A percentile compares a stretch with the other conserved stretches of the same genome.
Evolutionary conservation across 192 early-diverging fungal genomes (phyloP).

Genomic region (Backusella mclennaniae): DNA sequence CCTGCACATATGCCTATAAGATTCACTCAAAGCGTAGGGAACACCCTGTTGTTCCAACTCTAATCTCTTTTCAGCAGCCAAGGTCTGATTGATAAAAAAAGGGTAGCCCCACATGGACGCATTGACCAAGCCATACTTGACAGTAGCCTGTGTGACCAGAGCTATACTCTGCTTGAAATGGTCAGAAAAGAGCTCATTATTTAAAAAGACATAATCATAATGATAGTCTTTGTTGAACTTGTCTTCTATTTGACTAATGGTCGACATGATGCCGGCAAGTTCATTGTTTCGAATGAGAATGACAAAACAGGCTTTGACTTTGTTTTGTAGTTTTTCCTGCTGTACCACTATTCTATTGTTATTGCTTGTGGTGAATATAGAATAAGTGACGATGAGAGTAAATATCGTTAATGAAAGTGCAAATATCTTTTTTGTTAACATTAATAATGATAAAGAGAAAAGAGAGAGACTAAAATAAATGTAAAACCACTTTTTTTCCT

Average conservation of each 20-base stretch:
- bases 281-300: slow-evolving; percentile 78
- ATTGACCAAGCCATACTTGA: slow-evolving; percentile 53
- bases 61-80: slow-evolving; percentile 49
- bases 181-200: slow-evolving; percentile 69
- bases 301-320: slow-evolving; percentile 31
- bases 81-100: slow-evolving; percentile 65
- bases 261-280: slow-evolving; percentile 48
- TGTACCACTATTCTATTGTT: neutral
- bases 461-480: neutral
- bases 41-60: slow-evolving; percentile 50
- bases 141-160: slow-evolving; percentile 52
- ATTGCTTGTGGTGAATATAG: neutral
- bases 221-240: slow-evolving; percentile 74
- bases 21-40: slow-evolving; percentile 62
- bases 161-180: slow-evolving; percentile 59
- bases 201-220: slow-evolving; percentile 90
- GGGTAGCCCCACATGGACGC: slow-evolving; percentile 77
- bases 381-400: neutral
- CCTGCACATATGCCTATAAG: slow-evolving; percentile 74
- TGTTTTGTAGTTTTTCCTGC: neutral
- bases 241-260: slow-evolving; percentile 72
- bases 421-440: neutral
- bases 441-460: neutral
- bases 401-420: neutral
- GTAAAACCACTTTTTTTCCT: neutral